Percentiles rank a stretch among this genome's conserved stretches.
phyloP scores from a whole-genome alignment of 169 alveolate genomes.

The Cryptosporidium sp. region DNA sequence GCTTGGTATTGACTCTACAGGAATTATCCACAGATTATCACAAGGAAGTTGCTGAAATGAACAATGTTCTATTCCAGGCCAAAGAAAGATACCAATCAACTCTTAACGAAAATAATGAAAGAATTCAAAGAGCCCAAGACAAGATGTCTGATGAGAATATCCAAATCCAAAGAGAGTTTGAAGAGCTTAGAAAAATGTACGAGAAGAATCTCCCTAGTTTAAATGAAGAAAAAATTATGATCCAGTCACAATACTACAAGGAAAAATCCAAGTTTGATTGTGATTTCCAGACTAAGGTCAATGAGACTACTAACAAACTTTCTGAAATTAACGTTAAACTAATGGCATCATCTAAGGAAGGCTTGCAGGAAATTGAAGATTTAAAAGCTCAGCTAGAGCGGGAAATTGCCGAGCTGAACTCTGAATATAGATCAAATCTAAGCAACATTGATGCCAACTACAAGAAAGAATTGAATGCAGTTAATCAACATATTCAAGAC shows the following conservation, averaged over 20 bases:
- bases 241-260: constrained; percentile 61
- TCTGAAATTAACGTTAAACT: constrained; percentile 43
- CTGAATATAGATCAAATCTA: constrained; percentile 38
- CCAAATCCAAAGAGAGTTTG: constrained; percentile 39
- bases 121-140: constrained; percentile 62
- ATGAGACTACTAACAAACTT: constrained; percentile 29
- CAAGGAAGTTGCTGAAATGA: constrained; percentile 65
- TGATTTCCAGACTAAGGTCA: constrained; percentile 49
- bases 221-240: constrained; percentile 39
- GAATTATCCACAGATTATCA: constrained; percentile 56
- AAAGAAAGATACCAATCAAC: constrained; percentile 41
- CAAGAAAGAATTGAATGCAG: constrained; percentile 24
- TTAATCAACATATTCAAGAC: constrained; percentile 59
- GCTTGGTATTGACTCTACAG: constrained; percentile 32
- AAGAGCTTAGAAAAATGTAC: constrained; percentile 60
- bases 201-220: constrained; percentile 45
- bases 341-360: constrained; percentile 20
- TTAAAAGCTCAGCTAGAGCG: constrained; percentile 30
- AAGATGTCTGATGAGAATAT: constrained; percentile 53
- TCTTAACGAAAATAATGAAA: constrained; percentile 46
- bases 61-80: constrained; percentile 33
- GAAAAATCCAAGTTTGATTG: constrained; percentile 53
- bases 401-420: constrained; percentile 48
- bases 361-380: constrained; percentile 36
- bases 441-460: constrained; percentile 22